Evolutionary conservation across 495 filamentous ascomycete genomes (phyloP), one percentile per base, ranked within the genome.

Genomic region (Daldinia grandis): DNA sequence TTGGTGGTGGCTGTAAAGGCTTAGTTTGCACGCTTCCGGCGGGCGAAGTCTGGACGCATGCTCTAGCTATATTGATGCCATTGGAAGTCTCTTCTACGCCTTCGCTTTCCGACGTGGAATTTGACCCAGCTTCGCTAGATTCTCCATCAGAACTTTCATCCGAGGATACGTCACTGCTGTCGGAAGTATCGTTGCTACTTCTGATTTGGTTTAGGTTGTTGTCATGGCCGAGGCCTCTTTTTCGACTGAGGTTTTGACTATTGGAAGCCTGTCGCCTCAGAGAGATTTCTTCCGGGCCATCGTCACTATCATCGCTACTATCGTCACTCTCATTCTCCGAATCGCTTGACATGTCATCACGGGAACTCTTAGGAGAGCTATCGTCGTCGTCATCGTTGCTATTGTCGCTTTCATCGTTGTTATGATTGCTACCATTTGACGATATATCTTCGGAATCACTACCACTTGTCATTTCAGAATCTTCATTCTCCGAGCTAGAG

Each of bases 251-350:
- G 12, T 38, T 50, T 35, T 78, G 77, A n/a, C 61, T 72, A 24
- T 81, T 78, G 3, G 68, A 64, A 12, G 67, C 74, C 4, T 69
- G 75, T 6, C 73, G 67, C 44, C 74, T 76, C 0, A 50, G 28
- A 35, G 59, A 44, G 51, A 72, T 62, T 25, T 74, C 67, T 47
- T 75, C 69, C 8, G 80, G 81, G 24, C 68, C 75, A 4, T 64
- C 54, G 25, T 74, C 72, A 37, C 53, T 74, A 51, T 69, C 69
- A 5, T 60, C 71, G n/a, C 54, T 59, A 31, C 49, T 68, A 55
- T 66, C 62, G 35, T 65, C 69, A 28, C 64, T 64, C 1, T 66
- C 49, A 55, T 44, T 66, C 21, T 63, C 33, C 30, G 59, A 58
- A 49, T 53, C 58, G 47, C 57, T 62, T 8, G 40, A 55, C 4